Evolutionary conservation across 371 early-diverging fungal genomes (phyloP), one percentile per base, ranked within the genome.

Genomic region (Lichtheimia hyalospora): DNA sequence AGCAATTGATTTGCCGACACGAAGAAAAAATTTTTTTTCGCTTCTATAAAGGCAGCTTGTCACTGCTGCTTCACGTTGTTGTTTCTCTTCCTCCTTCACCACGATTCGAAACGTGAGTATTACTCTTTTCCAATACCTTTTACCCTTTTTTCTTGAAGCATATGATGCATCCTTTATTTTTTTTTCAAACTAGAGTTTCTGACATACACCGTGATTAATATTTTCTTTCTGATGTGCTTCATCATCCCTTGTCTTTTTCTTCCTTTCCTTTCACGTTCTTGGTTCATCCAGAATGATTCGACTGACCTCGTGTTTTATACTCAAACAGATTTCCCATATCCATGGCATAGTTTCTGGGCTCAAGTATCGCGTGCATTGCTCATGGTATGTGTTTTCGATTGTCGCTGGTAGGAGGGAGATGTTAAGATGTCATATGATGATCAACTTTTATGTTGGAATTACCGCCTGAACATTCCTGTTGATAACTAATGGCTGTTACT

Each of bases 101-200:
- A 23, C 49, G 23, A 53, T 18, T 53, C 57, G 25, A 54, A 57
- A 49, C 46, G 58, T 61, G 40, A 43, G 24, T 34, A 34, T 34
- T 34, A 34, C 34, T 34, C 10, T 46, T 46, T 16, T 46, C 21
- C 46, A n/a, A 16, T 46, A 5, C n/a, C 51, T 51, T 23, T 24
- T 24, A 25, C 51, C 15, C 21, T 20, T 14, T 50, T 58, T 66
- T 60, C 44, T 57, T 55, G 41, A 66, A 57, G 58, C 72, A 77
- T 64, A 68, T 60, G 79, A 79, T 79, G 79, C 57, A 62, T 60
- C 63, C 28, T 46, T 58, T 70, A 8, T 66, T 55, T 49, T 69
- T 73, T 71, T 74, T 72, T 72, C 81, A 80, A 80, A 80, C 81
- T 80, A 80, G 81, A 80, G 81, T 80, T 80, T 80, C 77, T 80